Base-by-base conservation (phyloP, 352 stramenopile genomes). In the Pythium aquatile region DNA sequence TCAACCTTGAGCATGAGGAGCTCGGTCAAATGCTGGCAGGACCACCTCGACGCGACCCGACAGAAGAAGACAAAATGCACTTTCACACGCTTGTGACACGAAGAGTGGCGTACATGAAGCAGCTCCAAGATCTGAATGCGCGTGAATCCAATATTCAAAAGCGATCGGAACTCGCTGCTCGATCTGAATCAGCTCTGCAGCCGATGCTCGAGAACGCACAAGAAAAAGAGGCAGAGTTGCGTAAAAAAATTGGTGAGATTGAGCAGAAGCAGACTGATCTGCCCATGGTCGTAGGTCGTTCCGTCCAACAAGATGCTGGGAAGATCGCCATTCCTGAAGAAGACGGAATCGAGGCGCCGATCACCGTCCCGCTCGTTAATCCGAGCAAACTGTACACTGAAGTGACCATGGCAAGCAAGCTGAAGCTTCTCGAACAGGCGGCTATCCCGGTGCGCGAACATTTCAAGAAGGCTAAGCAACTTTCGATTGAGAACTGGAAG, bases 401-500 rank as follows among this genome's bases (percentile, higher is more conserved):
- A 40, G 68, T 92, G 7, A 83, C 63, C 1, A 79, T 92, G 78
- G 73, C 75, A 33, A 90, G 78, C 51, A 88, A 89, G 37, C 68
- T 92, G 24, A 75, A 83, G 39, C 66, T 93, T 4, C 62, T 93
- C 2, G 80, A 90, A 32, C 73, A 55, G 16, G 70, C 76, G 0
- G 70, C 85, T 4, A 32, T 57, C 2, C 83, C 85, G 33, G 81
- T 78, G 0, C 71, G 78, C 11, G 74, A 91, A 1, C 76, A 91
- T 29, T 89, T 81, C 60, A 80, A 85, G 47, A 81, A 82, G 30
- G 65, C 74, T 0, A 85, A 86, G 28, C 54, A 60, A 2, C 55
- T 83, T 28, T 65, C 71, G 10, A 76, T 88, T 30, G 78, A 90
- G 51, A 73, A 64, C n/a, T 92, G 79, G 81, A 87, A 88, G 56